Evolutionary conservation across 2,329 filamentous ascomycete species (phyloP), one percentile per base, ranked within the genome.

Genomic region (Stachybotrys chlorohalonatus): DNA sequence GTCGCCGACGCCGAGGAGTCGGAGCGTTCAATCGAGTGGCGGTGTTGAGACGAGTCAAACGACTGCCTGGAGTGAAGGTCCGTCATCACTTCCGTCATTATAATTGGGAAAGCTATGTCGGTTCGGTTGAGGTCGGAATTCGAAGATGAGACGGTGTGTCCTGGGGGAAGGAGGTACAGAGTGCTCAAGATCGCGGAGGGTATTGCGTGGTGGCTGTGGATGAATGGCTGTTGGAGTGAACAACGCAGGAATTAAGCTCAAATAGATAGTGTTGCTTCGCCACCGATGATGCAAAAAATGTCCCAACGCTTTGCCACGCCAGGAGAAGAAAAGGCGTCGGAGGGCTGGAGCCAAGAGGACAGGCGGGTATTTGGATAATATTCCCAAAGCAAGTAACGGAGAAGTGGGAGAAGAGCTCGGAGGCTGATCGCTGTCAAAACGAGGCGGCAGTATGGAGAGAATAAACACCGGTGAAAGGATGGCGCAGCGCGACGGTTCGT

Each of bases 11-110:
- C 53, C 3, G 69, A 70, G 0, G 70, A 73, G 49, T 71, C 67
- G 47, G 71, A 73, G 53, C 70, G 69, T 49, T 68, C 68, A 52
- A 74, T 72, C n/a, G 67, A 61, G 53, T 67, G 64, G 51, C 57
- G 57, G 48, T 66, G 66, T 54, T 55, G 59, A 46, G 57, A 56
- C 56, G 59, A 61, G 57, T 55, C 60, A 55, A 58, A 56, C 31
- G 62, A 62, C 31, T 58, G 62, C 13, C 53, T 48, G 32, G 66
- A 66, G 58, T 58, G 56, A 36, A 13, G 46, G 16, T 47, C 46
- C 15, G 61, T 53, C 8, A 42, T 42, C 5, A 42, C 36, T 55
- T 62, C 60, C 15, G 61, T 59, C 62, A 64, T 62, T 48, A 31
- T 53, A 17, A 49, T 17, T 30, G n/a, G n/a, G 11, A 11, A 46